A percentile compares a stretch with the other conserved stretches of the same genome.
These are phyloP conservation scores for Phaeotremella skinneri DNA, from an alignment of 768 basidiomycete genomes.

Conservation along the genomic window DNA sequence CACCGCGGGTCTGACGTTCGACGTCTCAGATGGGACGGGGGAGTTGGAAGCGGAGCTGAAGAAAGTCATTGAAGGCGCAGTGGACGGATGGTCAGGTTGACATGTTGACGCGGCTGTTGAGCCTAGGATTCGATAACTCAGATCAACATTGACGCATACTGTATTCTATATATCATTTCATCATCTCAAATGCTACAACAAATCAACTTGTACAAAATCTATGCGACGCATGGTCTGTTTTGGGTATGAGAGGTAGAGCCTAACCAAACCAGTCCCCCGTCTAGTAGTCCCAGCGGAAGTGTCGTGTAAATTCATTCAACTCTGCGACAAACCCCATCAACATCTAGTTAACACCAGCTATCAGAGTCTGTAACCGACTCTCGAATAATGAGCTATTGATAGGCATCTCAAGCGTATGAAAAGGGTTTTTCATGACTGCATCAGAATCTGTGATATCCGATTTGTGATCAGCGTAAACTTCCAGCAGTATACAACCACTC, in stretches of 20 bases:
- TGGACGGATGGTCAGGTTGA: slow-evolving; percentile 40
- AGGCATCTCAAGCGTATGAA: slow-evolving; percentile 99
- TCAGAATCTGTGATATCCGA: slow-evolving; percentile 61
- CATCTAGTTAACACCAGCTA: slow-evolving; percentile 42
- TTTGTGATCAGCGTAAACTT: background rate
- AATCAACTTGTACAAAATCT: too few species aligned
- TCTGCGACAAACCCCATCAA: background rate
- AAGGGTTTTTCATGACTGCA: slow-evolving; percentile 97
- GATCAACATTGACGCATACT: background rate
- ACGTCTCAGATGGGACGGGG: slow-evolving; percentile 61
- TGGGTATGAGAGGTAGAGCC: too few species aligned
- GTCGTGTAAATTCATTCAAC: background rate
- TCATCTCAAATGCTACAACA: too few species aligned
- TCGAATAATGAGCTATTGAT: slow-evolving; percentile 90
- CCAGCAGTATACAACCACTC: background rate
- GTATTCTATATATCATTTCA: background rate
- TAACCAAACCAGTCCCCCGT: background rate
- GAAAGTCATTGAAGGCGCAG: slow-evolving; percentile 55
- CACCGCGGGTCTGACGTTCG: slow-evolving; percentile 61
- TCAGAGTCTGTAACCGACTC: slow-evolving; percentile 48
- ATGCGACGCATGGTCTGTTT: too few species aligned
- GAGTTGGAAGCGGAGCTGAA: slow-evolving; percentile 58
- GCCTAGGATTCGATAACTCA: background rate
- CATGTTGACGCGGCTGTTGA: too few species aligned
- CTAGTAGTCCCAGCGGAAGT: too few species aligned